A percentile compares a stretch with the other conserved stretches of the same genome.
Conservation (phyloP, 345 rosid species). For the Theobroma cacao region DNA sequence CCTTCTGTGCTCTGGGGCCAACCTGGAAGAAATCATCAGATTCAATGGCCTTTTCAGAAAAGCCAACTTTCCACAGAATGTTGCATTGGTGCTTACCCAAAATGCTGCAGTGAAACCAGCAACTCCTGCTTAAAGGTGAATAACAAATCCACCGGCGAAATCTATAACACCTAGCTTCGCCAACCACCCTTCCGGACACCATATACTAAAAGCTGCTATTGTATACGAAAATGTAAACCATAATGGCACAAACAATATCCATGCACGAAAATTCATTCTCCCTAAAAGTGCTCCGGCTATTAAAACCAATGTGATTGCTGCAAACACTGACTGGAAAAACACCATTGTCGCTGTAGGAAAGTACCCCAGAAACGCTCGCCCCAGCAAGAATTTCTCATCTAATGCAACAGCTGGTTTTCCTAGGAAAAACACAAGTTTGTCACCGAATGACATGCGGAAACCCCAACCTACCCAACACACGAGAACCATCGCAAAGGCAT, state of each 20-base stretch:
- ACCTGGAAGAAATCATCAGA: slow-evolving; percentile 25
- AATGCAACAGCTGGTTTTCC: slow-evolving; percentile 37
- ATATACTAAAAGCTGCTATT: slow-evolving; percentile 38
- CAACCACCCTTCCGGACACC: slow-evolving; percentile 50
- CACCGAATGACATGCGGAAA: slow-evolving; percentile 48
- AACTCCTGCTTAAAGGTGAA: slow-evolving; percentile 49
- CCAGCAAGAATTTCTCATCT: slow-evolving; percentile 39
- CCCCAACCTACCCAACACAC: slow-evolving; percentile 59
- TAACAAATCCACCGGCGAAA: slow-evolving; percentile 51
- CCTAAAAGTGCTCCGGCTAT: slow-evolving; percentile 44
- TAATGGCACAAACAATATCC: slow-evolving; percentile 51
- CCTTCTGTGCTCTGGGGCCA: slow-evolving; percentile 48
- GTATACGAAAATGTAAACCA: slow-evolving; percentile 47
- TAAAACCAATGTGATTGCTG: slow-evolving; percentile 42
- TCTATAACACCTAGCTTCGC: slow-evolving; percentile 51
- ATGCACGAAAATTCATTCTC: slow-evolving; percentile 52
- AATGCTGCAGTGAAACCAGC: slow-evolving; percentile 56
- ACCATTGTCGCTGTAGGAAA: slow-evolving; percentile 52
- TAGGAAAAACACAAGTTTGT: slow-evolving; percentile 29
- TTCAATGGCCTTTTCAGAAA: too few relatives aligned
- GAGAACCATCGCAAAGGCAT: slow-evolving; percentile 42
- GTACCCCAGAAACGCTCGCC: slow-evolving; percentile 29
- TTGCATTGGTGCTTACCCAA: slow-evolving; percentile 30
- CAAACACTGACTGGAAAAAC: slow-evolving; percentile 42
- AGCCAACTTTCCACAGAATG: background rate